Evolutionary conservation across 371 early-diverging fungal genomes (phyloP).

Genomic region (Dichotomocladium elegans): DNA sequence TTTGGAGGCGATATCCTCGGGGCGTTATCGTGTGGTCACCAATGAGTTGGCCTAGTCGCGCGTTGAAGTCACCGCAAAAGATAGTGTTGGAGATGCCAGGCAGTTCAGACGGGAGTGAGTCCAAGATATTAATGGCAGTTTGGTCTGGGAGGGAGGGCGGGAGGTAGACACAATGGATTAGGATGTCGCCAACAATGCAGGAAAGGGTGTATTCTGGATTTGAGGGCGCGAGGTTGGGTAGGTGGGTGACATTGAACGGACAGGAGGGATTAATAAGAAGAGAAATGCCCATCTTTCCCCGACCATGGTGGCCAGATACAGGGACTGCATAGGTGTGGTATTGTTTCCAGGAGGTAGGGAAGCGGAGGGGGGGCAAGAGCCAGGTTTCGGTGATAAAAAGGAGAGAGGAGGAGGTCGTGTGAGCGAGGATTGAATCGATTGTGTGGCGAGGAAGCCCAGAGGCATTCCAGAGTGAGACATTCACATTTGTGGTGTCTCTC

Average conservation of each 20-base stretch:
- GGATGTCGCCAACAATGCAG: neutral
- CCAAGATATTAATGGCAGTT: neutral
- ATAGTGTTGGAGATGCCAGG: neutral
- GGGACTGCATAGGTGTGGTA: conserved; percentile 1
- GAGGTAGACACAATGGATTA: neutral
- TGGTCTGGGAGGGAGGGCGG: neutral
- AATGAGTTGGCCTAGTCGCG: neutral
- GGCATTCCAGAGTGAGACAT: neutral
- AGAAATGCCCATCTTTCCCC: neutral
- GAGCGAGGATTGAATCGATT: neutral
- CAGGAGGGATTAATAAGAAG: neutral
- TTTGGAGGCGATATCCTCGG: no score
- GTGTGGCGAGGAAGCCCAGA: neutral
- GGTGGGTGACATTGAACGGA: neutral
- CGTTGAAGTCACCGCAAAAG: neutral
- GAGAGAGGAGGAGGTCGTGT: neutral
- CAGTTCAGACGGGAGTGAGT: neutral
- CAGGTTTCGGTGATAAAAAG: conserved; percentile 1
- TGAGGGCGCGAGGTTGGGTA: neutral
- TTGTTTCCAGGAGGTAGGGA: neutral
- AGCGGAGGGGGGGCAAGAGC: neutral
- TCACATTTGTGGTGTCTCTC: neutral
- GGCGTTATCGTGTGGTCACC: neutral
- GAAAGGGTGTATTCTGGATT: neutral
- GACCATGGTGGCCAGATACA: neutral